Evolutionary conservation across 2,329 filamentous ascomycete genomes (phyloP), one percentile per base, ranked within the genome.

Genomic region (Trichoderma sp.): DNA sequence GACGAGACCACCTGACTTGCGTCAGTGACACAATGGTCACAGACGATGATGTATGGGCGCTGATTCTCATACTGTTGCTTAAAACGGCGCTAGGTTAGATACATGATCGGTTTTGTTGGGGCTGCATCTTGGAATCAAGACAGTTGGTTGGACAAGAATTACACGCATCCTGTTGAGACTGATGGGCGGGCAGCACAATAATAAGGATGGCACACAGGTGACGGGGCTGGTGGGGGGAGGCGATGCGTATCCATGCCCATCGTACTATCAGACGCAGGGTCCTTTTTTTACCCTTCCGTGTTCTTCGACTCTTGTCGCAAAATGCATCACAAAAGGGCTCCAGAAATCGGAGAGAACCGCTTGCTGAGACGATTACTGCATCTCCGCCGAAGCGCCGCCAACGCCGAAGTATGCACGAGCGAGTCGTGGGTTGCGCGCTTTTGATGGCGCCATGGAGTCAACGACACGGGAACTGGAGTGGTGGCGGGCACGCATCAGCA

Each of bases 21-120:
- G 70, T 55, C 39, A 62, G 70, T 71, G 70, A 71, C 70, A 68
- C 70, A 32, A 61, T 61, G 70, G 64, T 68, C 62, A 71, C 68
- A 71, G 68, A 65, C 28, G n/a, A 71, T 59, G 47, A 59, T 57
- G 68, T 30, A 62, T 64, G 59, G 17, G 58, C 23, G 43, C 26
- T 34, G 34, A 15, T 28, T 11, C 5, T 9, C 7, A 57, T 7
- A 57, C 30, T 57, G 64, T 57, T 61, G 34, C 65, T 47, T 47
- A 68, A 68, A 68, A 59, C 13, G 30, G 34, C 65, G 26, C 32
- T 28, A 58, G 43, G 36, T 36, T 61, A 36, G 28, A 43, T 39
- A 47, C 39, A 11, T 50, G 26, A 61, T 12, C 6, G 17, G 17
- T 59, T 68, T 61, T 68, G 66, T 68, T 59, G 66, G 55, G 55